Evolutionary conservation across 345 rosid genomes (phyloP), one percentile per base, ranked within the genome.

Genomic region (Mercurialis annua): DNA sequence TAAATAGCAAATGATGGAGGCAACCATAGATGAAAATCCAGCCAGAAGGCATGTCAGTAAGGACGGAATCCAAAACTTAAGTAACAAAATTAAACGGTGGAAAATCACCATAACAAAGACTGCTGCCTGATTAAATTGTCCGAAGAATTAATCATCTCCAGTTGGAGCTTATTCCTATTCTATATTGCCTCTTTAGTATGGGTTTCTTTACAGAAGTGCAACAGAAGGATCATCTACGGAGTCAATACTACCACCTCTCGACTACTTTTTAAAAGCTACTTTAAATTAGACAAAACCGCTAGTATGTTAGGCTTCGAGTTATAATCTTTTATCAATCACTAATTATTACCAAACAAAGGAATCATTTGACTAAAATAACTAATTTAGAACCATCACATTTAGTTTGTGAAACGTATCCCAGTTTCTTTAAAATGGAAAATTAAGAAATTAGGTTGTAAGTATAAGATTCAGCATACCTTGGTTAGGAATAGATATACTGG

Each of bases 401-500:
- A 26, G 38, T 42, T 38, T 10, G 38, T 46, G 4, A 40, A 11
- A 57, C 27, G 56, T 20, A 59, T 5, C 46, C n/a, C 20, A 49
- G 20, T 34, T 43, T 33, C 26, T 27, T 61, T 21, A 17, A 21
- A 62, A 44, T 31, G 54, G 16, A 56, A 24, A 63, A n/a, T 5
- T 12, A 62, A 56, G 20, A 78, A 65, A 18, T 48, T 15, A 57
- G 24, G 51, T 52, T 56, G 47, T 61, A 76, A 56, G 56, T 30
- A 44, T 51, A 66, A 23, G 12, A 34, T 60, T 70, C 71, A 62
- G 64, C 78, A 58, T 88, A 94, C 99, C 99, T 75, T 91, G 98
- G 82, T 88, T 91, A 71, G 97, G 87, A 68, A 82, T 74, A 27
- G 98, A 87, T 68, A 74, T 53, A 48, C 90, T 80, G 68, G 90